A percentile compares a stretch with the other conserved stretches of the same genome.
Evolutionary conservation across 2,329 filamentous ascomycete genomes (phyloP).

Genomic region (Elsinoe perseae): DNA sequence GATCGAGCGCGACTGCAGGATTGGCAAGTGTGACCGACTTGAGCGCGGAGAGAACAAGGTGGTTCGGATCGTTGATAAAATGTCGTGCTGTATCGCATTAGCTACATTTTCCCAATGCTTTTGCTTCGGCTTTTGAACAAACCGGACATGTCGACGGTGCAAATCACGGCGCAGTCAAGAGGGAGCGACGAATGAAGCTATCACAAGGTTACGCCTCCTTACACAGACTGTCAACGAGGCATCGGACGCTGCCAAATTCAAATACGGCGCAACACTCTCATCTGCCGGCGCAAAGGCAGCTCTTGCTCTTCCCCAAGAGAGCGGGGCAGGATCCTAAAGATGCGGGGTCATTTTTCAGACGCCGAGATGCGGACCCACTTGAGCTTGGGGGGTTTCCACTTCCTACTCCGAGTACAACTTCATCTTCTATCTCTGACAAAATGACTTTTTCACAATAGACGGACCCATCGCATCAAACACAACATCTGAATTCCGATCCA

Average conservation of each 20-base stretch:
- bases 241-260: background rate
- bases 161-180: background rate
- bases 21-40: constrained; percentile 73
- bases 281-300: background rate
- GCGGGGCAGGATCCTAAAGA: constrained; percentile 1
- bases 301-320: constrained; percentile 1
- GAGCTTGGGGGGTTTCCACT: background rate
- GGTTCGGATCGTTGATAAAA: constrained; percentile 76
- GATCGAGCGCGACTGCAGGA: constrained; percentile 71
- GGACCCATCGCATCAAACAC: no score
- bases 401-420: constrained; percentile 6
- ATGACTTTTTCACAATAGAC: no score
- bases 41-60: constrained; percentile 70
- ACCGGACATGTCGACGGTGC: constrained; percentile 2
- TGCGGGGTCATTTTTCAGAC: background rate
- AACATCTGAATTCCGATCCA: no score
- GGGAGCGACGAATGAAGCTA: background rate
- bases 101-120: background rate
- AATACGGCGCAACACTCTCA: background rate
- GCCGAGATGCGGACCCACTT: background rate
- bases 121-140: constrained; percentile 4
- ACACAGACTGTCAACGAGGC: background rate
- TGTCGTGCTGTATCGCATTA: constrained; percentile 53
- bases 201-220: background rate
- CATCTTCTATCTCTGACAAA: background rate